Percentiles rank a stretch among this genome's conserved stretches.
These are phyloP conservation scores for Exserohilum turcica DNA, from an alignment of 2,329 filamentous ascomycete genomes.

Conservation along the genomic window DNA sequence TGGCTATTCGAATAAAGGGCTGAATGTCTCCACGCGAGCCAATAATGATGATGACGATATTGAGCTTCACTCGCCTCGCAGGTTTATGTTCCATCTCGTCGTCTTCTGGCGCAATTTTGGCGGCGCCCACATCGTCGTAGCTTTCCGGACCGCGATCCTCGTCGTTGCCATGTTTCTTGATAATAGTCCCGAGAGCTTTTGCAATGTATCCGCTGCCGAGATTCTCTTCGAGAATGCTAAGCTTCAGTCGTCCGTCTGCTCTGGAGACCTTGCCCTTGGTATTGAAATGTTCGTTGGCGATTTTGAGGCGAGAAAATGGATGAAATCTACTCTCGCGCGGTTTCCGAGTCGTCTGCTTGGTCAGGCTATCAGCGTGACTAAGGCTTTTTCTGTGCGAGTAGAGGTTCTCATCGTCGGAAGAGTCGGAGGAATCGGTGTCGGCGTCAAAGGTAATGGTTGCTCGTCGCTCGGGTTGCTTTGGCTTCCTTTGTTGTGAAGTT, in stretches of 20 bases:
- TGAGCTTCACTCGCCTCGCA: constrained; percentile 59
- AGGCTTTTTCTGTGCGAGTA: constrained; percentile 24
- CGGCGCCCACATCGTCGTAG: constrained; percentile 16
- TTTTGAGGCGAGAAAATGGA: constrained; percentile 60
- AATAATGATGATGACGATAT: constrained; percentile 84
- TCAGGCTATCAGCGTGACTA: constrained; percentile 18
- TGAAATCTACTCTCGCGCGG: constrained; percentile 16
- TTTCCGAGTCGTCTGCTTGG: constrained; percentile 11
- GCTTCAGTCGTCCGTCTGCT: constrained; percentile 71
- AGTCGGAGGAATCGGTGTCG: constrained; percentile 28
- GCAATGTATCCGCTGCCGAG: constrained; percentile 72
- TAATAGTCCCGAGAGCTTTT: constrained; percentile 70
- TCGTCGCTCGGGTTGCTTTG: constrained; percentile 20
- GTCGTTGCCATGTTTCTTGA: constrained; percentile 60
- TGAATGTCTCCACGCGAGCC: constrained; percentile 81
- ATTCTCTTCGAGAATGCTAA: constrained; percentile 70
- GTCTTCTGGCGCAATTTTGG: constrained; percentile 39
- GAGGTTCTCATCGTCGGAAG: constrained; percentile 33
- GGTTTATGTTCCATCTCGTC: constrained; percentile 43
- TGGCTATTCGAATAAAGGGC: constrained; percentile 76
- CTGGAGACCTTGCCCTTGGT: constrained; percentile 69
- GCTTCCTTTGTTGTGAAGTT: constrained; percentile 17
- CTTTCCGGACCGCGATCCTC: constrained; percentile 39
- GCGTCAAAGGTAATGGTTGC: constrained; percentile 41
- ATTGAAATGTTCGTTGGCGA: constrained; percentile 68